Evolutionary conservation across 2,329 filamentous ascomycete species (phyloP).

Genomic region (Stemphylium lycopersici): DNA sequence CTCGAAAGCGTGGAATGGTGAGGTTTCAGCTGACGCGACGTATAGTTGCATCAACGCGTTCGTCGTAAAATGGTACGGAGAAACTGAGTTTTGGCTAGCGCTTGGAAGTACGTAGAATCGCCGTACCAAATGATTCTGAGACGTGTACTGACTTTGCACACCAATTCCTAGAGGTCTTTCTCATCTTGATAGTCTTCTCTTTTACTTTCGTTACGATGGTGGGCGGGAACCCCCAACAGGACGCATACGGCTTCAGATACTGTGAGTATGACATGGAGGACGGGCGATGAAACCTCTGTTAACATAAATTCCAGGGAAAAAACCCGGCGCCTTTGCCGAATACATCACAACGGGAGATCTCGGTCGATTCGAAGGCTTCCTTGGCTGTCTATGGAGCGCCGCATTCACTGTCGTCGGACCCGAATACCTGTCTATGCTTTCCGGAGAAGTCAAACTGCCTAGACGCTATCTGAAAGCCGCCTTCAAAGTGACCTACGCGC

Average conservation of each 20-base stretch:
- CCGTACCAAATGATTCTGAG: no score
- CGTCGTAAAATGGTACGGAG: no score
- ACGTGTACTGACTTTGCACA: no score
- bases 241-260: slow-evolving; percentile 52
- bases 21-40: slow-evolving; percentile 13
- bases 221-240: slow-evolving; percentile 52
- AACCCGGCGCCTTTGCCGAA: neutral
- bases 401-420: slow-evolving; percentile 56
- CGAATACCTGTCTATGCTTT: slow-evolving; percentile 56
- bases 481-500: slow-evolving; percentile 55
- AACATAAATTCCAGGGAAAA: neutral
- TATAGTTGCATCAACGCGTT: no score
- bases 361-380: slow-evolving; percentile 45
- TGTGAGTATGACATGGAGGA: slow-evolving; percentile 48
- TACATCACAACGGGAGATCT: slow-evolving; percentile 1
- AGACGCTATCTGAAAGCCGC: slow-evolving; percentile 53
- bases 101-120: no score
- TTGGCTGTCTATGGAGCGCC: slow-evolving; percentile 48
- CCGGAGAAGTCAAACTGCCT: slow-evolving; percentile 55
- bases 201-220: slow-evolving; percentile 55
- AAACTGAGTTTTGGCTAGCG: no score
- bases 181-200: slow-evolving; percentile 53
- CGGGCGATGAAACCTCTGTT: slow-evolving; percentile 16
- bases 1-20: slow-evolving; percentile 25
- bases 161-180: slow-evolving; percentile 41